These are phyloP conservation scores for Ilex paraguariensis DNA, from an alignment of 305 asterid species.

Conservation along the genomic window DNA sequence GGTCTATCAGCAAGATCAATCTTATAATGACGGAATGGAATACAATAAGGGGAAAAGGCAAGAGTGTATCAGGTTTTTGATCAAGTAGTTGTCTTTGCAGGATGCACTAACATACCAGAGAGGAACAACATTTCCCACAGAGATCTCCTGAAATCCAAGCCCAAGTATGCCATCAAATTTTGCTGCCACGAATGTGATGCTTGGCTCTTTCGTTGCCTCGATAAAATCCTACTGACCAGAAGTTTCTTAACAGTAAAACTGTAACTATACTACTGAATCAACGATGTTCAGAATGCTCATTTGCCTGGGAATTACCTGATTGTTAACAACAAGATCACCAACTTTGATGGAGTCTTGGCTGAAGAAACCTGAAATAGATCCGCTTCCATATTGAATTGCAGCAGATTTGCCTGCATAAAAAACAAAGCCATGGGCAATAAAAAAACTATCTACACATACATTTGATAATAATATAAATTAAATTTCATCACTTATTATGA, in stretches of 20 bases:
- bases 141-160: conserved; percentile 85
- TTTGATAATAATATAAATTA: background rate
- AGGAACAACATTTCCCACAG: conserved; percentile 74
- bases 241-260: conserved; percentile 11
- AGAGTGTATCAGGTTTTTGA: background rate
- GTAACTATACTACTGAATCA: background rate
- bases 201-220: conserved; percentile 83
- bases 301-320: conserved; percentile 46
- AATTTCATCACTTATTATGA: background rate
- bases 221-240: conserved; percentile 53
- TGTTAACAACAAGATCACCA: conserved; percentile 62
- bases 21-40: background rate
- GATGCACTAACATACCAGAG: conserved; percentile 48
- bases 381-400: conserved; percentile 84
- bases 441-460: background rate
- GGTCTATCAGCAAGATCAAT: too few relatives aligned
- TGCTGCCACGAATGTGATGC: conserved; percentile 79
- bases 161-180: conserved; percentile 94
- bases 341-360: conserved; percentile 64
- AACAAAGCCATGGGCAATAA: conserved; percentile 2
- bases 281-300: conserved; percentile 3
- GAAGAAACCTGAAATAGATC: conserved; percentile 88
- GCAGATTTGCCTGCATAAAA: conserved; percentile 69
- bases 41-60: background rate
- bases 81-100: background rate